Evolutionary conservation across 2,329 filamentous ascomycete species (phyloP).

Genomic region (Aureobasidium sp.): DNA sequence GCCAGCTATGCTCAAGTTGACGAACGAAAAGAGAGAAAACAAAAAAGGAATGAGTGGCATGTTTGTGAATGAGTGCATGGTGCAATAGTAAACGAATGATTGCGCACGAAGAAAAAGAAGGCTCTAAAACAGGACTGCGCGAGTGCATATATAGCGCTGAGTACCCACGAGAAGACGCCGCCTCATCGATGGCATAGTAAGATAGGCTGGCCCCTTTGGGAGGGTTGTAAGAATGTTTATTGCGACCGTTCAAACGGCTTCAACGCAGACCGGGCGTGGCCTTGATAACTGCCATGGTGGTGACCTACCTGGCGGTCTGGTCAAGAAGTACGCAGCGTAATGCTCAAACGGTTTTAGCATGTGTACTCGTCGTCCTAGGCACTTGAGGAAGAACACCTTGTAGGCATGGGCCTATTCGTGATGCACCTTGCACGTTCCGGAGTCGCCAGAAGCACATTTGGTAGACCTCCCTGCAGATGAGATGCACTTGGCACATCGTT

Average conservation of each 20-base stretch:
- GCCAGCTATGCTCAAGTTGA: constrained; percentile 20
- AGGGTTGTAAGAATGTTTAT: constrained; percentile 10
- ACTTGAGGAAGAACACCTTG: background rate
- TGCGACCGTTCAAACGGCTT: constrained; percentile 10
- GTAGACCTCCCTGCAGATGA: background rate
- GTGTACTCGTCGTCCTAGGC: background rate
- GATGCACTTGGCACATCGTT: background rate
- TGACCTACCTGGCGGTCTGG: background rate
- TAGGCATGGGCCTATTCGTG: background rate
- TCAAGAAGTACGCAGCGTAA: background rate
- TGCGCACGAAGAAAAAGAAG: constrained; percentile 16
- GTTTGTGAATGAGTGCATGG: constrained; percentile 13
- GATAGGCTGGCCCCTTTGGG: constrained; percentile 15
- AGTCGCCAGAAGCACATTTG: background rate
- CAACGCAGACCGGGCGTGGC: constrained; percentile 9
- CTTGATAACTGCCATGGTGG: constrained; percentile 3
- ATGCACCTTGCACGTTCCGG: background rate
- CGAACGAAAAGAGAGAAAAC: constrained; percentile 38
- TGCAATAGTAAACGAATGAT: constrained; percentile 17
- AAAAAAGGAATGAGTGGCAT: constrained; percentile 17
- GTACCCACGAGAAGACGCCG: background rate
- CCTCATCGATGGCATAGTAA: constrained; percentile 5
- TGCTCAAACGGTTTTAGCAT: constrained; percentile 7
- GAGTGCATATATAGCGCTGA: constrained; percentile 10
- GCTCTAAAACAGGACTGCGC: background rate